Conservation (phyloP, 2,329 filamentous ascomycete species). For the Knoxdaviesia proteae region DNA sequence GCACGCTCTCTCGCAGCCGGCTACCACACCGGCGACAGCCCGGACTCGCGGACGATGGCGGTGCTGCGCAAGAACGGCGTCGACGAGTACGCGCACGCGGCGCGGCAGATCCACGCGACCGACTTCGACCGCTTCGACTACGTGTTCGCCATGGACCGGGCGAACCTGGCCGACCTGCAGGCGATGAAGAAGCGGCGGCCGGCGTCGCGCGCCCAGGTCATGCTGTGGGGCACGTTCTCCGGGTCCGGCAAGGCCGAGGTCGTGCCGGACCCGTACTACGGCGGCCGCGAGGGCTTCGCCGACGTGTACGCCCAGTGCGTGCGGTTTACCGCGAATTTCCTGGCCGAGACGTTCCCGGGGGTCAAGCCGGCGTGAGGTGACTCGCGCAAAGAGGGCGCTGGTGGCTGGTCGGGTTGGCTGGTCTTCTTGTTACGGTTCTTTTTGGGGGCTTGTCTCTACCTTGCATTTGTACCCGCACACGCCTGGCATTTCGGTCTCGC, state of each 20-base stretch:
- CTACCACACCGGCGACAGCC: conserved; percentile 59
- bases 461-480: background rate
- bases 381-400: no score
- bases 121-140: conserved; percentile 85
- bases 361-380: conserved; percentile 5
- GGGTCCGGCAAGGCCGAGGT: conserved; percentile 47
- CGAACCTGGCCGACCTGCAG: conserved; percentile 54
- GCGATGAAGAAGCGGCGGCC: conserved; percentile 35
- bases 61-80: conserved; percentile 60
- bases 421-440: background rate
- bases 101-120: conserved; percentile 33
- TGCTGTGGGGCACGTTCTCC: conserved; percentile 70
- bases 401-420: background rate
- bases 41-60: conserved; percentile 59
- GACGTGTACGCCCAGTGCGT: conserved; percentile 69
- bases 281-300: conserved; percentile 61
- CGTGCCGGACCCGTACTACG: conserved; percentile 83
- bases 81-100: conserved; percentile 53
- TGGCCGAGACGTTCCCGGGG: conserved; percentile 31
- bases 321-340: conserved; percentile 57
- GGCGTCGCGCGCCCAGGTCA: conserved; percentile 42
- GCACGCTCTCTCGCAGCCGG: conserved; percentile 26
- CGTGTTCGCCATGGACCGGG: conserved; percentile 81
- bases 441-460: background rate
- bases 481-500: background rate